Conservation (phyloP, 129 eudicot genomes). For the Rutidosis leptorrhynchoides region DNA sequence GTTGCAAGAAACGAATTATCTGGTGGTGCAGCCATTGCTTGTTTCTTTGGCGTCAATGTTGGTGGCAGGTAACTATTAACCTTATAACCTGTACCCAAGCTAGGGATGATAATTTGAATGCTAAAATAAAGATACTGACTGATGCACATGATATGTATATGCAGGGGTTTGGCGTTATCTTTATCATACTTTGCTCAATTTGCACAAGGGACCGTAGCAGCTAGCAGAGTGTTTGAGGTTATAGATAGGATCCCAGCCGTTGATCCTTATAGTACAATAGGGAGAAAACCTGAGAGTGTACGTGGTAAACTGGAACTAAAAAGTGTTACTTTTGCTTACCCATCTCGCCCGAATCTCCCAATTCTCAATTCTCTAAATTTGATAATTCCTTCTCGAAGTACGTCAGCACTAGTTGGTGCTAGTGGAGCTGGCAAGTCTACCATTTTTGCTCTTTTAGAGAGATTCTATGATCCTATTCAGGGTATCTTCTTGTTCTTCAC, state of each 20-base stretch:
- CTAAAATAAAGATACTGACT: slow-evolving; percentile 12
- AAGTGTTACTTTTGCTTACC: slow-evolving; percentile 61
- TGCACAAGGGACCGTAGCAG: slow-evolving; percentile 90
- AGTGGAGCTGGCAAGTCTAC: slow-evolving; percentile 93
- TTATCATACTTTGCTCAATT: slow-evolving; percentile 80
- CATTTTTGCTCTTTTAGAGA: slow-evolving; percentile 73
- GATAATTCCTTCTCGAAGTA: slow-evolving; percentile 54
- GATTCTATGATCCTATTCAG: slow-evolving; percentile 73
- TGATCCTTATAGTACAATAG: slow-evolving; percentile 66
- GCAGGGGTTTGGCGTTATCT: slow-evolving; percentile 78
- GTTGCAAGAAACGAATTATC: slow-evolving; percentile 49
- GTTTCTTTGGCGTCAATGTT: slow-evolving; percentile 84
- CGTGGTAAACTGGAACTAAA: slow-evolving; percentile 61
- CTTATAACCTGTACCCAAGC: not conserved
- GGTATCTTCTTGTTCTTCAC: slow-evolving; percentile 34
- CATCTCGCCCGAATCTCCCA: slow-evolving; percentile 61
- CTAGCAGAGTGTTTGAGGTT: slow-evolving; percentile 73
- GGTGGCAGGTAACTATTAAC: slow-evolving; percentile 65
- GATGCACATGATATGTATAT: slow-evolving; percentile 16
- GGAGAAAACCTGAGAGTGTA: slow-evolving; percentile 47
- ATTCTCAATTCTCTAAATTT: slow-evolving; percentile 59
- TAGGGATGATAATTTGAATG: not conserved
- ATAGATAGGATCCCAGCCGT: slow-evolving; percentile 72
- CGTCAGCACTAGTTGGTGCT: slow-evolving; percentile 71
- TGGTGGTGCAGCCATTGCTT: slow-evolving; percentile 82